A percentile compares a stretch with the other conserved stretches of the same genome.
phyloP scores from a whole-genome alignment of 768 basidiomycete genomes.

The Tricholoma terreum region DNA sequence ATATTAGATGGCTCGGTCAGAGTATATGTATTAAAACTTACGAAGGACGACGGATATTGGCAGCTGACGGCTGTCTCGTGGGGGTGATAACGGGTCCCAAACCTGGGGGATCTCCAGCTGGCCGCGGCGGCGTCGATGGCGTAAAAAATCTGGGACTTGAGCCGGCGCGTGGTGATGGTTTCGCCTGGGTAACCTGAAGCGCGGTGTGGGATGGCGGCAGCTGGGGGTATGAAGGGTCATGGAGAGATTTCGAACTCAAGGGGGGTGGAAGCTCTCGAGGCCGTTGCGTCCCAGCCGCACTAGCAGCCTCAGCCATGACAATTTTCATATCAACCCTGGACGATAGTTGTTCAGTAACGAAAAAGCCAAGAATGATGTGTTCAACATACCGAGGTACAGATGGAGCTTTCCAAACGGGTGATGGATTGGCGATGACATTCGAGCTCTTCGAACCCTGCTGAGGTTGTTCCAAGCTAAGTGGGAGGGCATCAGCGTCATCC shows the following conservation, averaged over 20 bases:
- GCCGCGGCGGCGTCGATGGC: slow-evolving; percentile 16
- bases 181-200: neutral
- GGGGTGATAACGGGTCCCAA: slow-evolving; percentile 70
- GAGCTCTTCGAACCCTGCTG: slow-evolving; percentile 17
- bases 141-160: slow-evolving; percentile 13
- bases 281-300: slow-evolving; percentile 8
- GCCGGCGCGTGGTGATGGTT: neutral
- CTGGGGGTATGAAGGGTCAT: neutral
- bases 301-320: slow-evolving; percentile 73
- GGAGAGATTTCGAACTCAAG: neutral
- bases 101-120: slow-evolving; percentile 29
- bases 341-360: slow-evolving; percentile 8
- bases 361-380: neutral
- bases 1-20: neutral
- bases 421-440: slow-evolving; percentile 13
- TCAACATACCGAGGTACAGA: slow-evolving; percentile 49
- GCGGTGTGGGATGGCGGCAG: neutral
- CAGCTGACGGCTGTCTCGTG: slow-evolving; percentile 37
- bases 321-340: slow-evolving; percentile 77
- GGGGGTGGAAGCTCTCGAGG: slow-evolving; percentile 1
- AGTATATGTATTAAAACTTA: slow-evolving; percentile 31
- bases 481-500: slow-evolving; percentile 64
- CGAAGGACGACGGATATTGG: slow-evolving; percentile 44
- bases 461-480: slow-evolving; percentile 18
- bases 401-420: slow-evolving; percentile 47